Conservation (phyloP, 2,329 filamentous ascomycete genomes). For the Exutisphaerella laricina region DNA sequence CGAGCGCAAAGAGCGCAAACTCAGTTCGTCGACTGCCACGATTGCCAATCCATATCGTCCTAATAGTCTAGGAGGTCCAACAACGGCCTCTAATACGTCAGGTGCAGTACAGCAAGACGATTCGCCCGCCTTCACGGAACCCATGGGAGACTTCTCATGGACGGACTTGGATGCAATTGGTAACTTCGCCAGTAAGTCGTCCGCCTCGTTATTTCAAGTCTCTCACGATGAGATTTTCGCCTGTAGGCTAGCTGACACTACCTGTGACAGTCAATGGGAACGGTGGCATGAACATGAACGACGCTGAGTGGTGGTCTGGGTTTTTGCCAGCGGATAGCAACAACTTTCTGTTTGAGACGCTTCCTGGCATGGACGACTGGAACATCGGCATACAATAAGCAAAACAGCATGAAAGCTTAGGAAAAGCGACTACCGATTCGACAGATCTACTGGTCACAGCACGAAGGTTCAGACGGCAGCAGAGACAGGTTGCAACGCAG, state of each 20-base stretch:
- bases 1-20: slow-evolving; percentile 30
- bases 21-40: slow-evolving; percentile 21
- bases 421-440: too few relatives aligned
- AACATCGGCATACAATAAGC: too few relatives aligned
- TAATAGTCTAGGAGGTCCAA: slow-evolving; percentile 35
- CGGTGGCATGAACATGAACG: slow-evolving; percentile 26
- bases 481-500: too few relatives aligned
- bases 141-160: slow-evolving; percentile 47
- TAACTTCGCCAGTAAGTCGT: slow-evolving; percentile 45
- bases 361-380: slow-evolving; percentile 32
- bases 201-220: too few relatives aligned
- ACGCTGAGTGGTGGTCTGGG: slow-evolving; percentile 35
- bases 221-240: too few relatives aligned
- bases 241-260: too few relatives aligned
- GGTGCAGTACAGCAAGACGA: slow-evolving; percentile 21
- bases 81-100: slow-evolving; percentile 25
- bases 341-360: slow-evolving; percentile 31
- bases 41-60: slow-evolving; percentile 38
- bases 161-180: slow-evolving; percentile 45
- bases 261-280: slow-evolving; percentile 43
- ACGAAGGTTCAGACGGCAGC: too few relatives aligned
- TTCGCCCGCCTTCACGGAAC: slow-evolving; percentile 40
- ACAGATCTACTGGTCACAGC: too few relatives aligned
- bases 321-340: slow-evolving; percentile 35
- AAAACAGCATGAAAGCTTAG: too few relatives aligned